phyloP scores from a whole-genome alignment of 208 protist genomes.

The Leptomonas pyrrhocoris region DNA sequence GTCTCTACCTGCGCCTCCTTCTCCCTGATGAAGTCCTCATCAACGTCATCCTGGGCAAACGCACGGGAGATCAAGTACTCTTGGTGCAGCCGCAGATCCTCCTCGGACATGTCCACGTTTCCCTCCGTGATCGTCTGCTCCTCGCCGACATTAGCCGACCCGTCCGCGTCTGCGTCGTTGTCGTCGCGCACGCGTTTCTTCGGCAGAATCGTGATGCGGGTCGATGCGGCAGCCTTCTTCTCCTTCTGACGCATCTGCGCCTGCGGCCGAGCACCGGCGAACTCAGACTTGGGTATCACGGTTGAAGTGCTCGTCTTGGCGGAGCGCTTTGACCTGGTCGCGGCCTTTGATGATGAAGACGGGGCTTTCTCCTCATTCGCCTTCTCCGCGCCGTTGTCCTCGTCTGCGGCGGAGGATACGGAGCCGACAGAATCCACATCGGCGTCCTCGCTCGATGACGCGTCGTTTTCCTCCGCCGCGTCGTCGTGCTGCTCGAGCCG shows the following conservation, averaged over 20 bases:
- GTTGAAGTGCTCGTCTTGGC: neutral
- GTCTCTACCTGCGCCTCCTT: constrained; percentile 87
- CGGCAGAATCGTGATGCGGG: constrained; percentile 30
- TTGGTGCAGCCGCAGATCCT: constrained; percentile 60
- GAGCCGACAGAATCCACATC: constrained; percentile 12
- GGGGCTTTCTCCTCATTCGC: neutral
- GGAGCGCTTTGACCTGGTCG: neutral
- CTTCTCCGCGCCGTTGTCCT: neutral
- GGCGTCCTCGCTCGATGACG: constrained; percentile 14
- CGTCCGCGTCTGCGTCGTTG: neutral
- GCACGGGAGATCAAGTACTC: constrained; percentile 91
- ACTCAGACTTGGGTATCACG: constrained; percentile 11
- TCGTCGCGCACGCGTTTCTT: constrained; percentile 20
- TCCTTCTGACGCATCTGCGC: neutral
- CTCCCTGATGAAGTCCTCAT: constrained; percentile 90
- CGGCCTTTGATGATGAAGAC: neutral
- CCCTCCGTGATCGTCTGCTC: neutral
- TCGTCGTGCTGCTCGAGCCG: constrained; percentile 19
- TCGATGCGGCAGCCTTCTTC: constrained; percentile 21
- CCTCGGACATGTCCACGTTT: constrained; percentile 17
- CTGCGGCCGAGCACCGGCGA: constrained; percentile 22
- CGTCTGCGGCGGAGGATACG: constrained; percentile 6
- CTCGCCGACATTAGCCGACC: neutral
- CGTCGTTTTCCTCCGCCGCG: constrained; percentile 13
- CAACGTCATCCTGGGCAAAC: constrained; percentile 90